Conservation (phyloP, 2,329 filamentous ascomycete species). For the Neoscytalidium dimidiatum region DNA sequence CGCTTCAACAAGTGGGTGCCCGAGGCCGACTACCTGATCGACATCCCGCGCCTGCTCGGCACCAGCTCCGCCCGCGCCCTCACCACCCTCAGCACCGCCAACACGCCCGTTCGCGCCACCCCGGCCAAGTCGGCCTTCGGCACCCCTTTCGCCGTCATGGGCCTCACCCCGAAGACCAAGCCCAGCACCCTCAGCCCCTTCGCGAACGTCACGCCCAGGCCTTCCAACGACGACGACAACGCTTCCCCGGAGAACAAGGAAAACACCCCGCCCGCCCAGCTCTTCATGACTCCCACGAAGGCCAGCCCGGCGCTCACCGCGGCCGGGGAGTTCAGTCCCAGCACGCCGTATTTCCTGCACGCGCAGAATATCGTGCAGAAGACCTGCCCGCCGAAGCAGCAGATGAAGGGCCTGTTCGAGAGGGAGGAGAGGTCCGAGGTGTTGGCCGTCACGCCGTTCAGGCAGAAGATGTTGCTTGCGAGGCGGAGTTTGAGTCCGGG, state of each 20-base stretch:
- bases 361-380: constrained; percentile 49
- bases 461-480: constrained; percentile 28
- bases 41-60: constrained; percentile 23
- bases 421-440: not conserved
- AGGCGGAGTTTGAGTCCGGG: constrained; percentile 20
- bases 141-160: constrained; percentile 23
- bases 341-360: constrained; percentile 49
- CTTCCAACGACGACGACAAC: constrained; percentile 11
- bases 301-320: constrained; percentile 34
- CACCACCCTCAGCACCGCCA: constrained; percentile 18
- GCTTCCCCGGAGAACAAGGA: constrained; percentile 15
- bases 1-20: constrained; percentile 35
- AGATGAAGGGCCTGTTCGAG: constrained; percentile 19
- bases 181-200: constrained; percentile 29
- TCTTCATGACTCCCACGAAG: constrained; percentile 23
- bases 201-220: constrained; percentile 22
- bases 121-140: constrained; percentile 29
- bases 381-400: constrained; percentile 57
- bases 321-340: constrained; percentile 34
- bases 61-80: constrained; percentile 23
- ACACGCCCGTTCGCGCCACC: constrained; percentile 26
- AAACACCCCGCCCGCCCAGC: constrained; percentile 18
- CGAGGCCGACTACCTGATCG: constrained; percentile 35
- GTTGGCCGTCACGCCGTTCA: constrained; percentile 23
- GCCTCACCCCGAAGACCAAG: constrained; percentile 27